Base-by-base conservation (phyloP, 495 filamentous ascomycete genomes). In the Clavariopsis aquatica region DNA sequence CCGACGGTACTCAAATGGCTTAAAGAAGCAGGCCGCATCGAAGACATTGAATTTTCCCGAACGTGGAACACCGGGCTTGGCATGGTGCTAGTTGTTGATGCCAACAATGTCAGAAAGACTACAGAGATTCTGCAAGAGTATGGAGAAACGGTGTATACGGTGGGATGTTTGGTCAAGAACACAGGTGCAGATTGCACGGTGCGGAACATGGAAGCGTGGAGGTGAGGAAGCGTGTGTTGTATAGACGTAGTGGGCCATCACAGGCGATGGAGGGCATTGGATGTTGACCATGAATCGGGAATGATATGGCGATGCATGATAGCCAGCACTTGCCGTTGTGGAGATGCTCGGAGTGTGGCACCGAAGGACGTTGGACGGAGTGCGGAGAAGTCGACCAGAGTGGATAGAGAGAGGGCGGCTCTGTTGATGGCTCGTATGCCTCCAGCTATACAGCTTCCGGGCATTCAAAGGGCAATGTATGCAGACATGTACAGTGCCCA, bases 1-100 rank as follows among this genome's bases (percentile, higher is more conserved):
- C 91, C 91, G 7, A 73, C 82, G 0, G 87, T 96, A 17, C 91
- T 97, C 77, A 74, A 77, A 63, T 98, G 94, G 94, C 80, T 98
- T 55, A 89, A 91, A 75, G 72, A 80, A 72, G 81, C 81, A 24
- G 94, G 92, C n/a, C 86, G 86, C 61, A 80, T 98, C 13, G 81
- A 79, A 43, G 78, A 87, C 0, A 53, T 73, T 12, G 95, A 98
- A 81, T 90, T 98, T 62, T 89, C 85, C 31, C 81, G 91, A 60
- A 89, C 89, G n/a, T 98, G 95, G 82, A 98, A 98, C 78, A 90
- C 85, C 23, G 94, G 94, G 56, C 74, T 98, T 23, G 94, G 94
- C 51, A 96, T 98, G 90, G 88, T 97, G 3, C 73, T 93, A 8
- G 92, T 90, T 8, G 91, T 96, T 0, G 80, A 79, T 20, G 75